Evolutionary conservation across 2,329 filamentous ascomycete genomes (phyloP).

Genomic region (Pestalotiopsis fici): DNA sequence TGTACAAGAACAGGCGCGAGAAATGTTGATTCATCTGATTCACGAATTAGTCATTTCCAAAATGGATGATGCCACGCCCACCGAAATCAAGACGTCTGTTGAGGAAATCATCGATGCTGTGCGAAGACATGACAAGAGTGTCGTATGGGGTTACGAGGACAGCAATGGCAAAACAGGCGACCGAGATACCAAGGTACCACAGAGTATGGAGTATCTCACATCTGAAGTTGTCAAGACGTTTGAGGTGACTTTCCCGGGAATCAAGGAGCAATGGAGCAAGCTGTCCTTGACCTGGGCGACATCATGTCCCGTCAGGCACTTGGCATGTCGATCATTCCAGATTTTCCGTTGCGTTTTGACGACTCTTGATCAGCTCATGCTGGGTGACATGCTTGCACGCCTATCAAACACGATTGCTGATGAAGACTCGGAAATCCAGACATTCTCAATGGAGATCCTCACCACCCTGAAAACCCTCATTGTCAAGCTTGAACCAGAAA

Average conservation of each 20-base stretch:
- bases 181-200: slow-evolving; percentile 77
- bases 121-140: slow-evolving; percentile 77
- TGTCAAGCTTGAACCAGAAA: slow-evolving; percentile 74
- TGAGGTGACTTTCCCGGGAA: slow-evolving; percentile 77
- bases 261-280: slow-evolving; percentile 90
- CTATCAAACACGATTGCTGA: slow-evolving; percentile 97
- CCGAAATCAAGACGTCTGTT: slow-evolving; percentile 68
- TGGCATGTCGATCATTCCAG: slow-evolving; percentile 96
- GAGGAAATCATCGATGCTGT: slow-evolving; percentile 88
- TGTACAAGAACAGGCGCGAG: slow-evolving; percentile 93
- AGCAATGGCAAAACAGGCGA: slow-evolving; percentile 78
- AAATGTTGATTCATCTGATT: slow-evolving; percentile 97
- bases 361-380: slow-evolving; percentile 87
- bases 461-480: slow-evolving; percentile 94
- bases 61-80: slow-evolving; percentile 69
- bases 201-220: slow-evolving; percentile 84
- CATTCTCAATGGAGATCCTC: slow-evolving; percentile 96
- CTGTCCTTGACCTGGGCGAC: slow-evolving; percentile 94
- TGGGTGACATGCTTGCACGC: slow-evolving; percentile 93
- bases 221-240: slow-evolving; percentile 84
- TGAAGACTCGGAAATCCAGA: slow-evolving; percentile 90
- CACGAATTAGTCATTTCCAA: slow-evolving; percentile 87
- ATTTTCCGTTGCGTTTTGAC: slow-evolving; percentile 94
- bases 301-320: slow-evolving; percentile 89
- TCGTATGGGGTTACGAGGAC: slow-evolving; percentile 94